Base-by-base conservation (phyloP, 164 flowering plant species). In the Cinnamomum chago region DNA sequence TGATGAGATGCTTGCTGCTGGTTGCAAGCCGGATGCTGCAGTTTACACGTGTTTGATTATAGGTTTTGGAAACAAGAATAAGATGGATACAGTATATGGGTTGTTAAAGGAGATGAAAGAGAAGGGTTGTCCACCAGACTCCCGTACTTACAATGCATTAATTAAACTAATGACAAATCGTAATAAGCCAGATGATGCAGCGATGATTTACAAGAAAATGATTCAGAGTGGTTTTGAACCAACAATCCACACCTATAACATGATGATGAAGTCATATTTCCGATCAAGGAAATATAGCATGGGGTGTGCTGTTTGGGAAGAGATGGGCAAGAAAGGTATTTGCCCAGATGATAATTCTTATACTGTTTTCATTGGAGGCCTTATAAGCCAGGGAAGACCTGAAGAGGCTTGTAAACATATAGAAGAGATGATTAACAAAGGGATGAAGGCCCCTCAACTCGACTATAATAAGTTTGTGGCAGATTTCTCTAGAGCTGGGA, bases 261-360 rank as follows among this genome's bases (percentile, higher is more conserved):
- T 93, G 99, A 81, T 93, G 77, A 87, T 95, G 95, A 91, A 89
- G 75, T 88, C 93, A 2, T 92, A 76, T 73, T 92, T 95, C 71
- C 72, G 73, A 18, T 60, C 72, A 5, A 83, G 85, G 80, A 82
- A 95, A 70, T 84, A 82, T 67, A 91, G 87, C 50, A 88, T 85
- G 92, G 95, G 92, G 22, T 65, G 67, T 68, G 90, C 83, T 23
- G 85, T 88, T 68, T 93, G 97, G 98, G 89, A 91, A 30, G 99
- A 93, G 84, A 93, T 95, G 97, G 70, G 23, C n/a, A 73, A 40
- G 68, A 95, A 78, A 47, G 97, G 97, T n/a, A 84, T 86, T 75
- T 90, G 93, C 77, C 97, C 97, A 47, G 97, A 95, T 82, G 98
- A 93, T 50, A 93, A 93, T 75, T 86, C 98, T 20, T 92, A 92